A percentile compares a stretch with the other conserved stretches of the same genome.
Evolutionary conservation across 768 basidiomycete genomes (phyloP).

Genomic region (Naematelia encephala): DNA sequence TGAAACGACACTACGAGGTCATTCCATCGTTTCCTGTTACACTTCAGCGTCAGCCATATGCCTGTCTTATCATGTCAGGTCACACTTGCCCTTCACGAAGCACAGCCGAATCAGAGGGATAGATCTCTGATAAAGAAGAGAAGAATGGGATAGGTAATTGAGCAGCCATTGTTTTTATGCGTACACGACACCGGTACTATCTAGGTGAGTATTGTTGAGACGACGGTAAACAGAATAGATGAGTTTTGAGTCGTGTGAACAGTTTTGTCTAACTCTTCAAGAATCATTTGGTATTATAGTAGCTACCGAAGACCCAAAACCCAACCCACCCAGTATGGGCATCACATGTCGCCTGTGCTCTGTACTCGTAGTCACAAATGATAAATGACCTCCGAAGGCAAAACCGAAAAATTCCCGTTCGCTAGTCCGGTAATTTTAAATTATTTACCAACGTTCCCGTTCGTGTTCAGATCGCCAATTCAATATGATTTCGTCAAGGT

Average conservation of each 20-base stretch:
- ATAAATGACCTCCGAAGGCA: not conserved
- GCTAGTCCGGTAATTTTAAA: not conserved
- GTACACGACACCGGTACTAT: too few species aligned
- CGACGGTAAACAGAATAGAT: too few species aligned
- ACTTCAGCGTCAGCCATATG: not conserved
- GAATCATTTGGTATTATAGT: too few species aligned
- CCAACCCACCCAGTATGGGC: too few species aligned
- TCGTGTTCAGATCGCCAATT: not conserved
- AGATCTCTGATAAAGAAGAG: constrained; percentile 19
- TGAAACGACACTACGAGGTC: constrained; percentile 21
- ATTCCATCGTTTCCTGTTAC: constrained; percentile 26
- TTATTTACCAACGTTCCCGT: not conserved
- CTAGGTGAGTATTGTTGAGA: too few species aligned
- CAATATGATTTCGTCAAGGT: not conserved
- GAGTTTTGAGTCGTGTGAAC: too few species aligned
- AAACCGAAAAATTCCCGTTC: not conserved
- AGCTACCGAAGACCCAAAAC: too few species aligned
- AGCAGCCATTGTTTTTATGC: constrained; percentile 16
- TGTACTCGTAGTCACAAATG: not conserved
- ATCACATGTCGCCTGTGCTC: too few species aligned
- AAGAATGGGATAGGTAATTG: constrained; percentile 17
- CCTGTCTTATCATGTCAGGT: too few species aligned
- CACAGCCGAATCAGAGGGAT: constrained; percentile 19
- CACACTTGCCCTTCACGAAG: constrained; percentile 18
- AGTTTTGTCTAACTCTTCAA: too few species aligned